Evolutionary conservation across 129 eudicot species (phyloP).

Genomic region (Tanacetum coccineum): DNA sequence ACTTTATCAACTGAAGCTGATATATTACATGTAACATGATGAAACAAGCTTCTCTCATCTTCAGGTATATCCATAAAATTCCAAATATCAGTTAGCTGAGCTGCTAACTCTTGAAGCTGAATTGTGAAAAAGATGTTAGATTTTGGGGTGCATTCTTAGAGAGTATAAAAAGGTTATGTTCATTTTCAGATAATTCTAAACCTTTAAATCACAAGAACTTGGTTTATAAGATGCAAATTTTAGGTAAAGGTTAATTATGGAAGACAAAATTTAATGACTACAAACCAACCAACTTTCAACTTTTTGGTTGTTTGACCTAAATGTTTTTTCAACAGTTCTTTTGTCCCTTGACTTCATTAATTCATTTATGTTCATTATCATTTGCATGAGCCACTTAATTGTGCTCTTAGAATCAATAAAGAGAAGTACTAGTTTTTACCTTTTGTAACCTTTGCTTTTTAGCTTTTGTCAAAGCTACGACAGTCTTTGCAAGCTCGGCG

Average conservation of each 20-base stretch:
- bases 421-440: slow-evolving; percentile 36
- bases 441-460: slow-evolving; percentile 82
- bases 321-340: no score
- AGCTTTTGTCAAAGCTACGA: slow-evolving; percentile 63
- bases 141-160: no score
- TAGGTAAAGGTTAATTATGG: background rate
- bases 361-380: no score
- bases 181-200: slow-evolving; percentile 7
- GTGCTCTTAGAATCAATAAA: background rate
- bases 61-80: slow-evolving; percentile 87
- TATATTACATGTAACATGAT: slow-evolving; percentile 80
- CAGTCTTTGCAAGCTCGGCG: slow-evolving; percentile 82
- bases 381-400: no score
- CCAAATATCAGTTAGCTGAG: slow-evolving; percentile 85
- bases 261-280: slow-evolving; percentile 1
- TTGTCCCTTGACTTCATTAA: no score
- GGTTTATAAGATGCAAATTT: slow-evolving; percentile 10
- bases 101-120: slow-evolving; percentile 93
- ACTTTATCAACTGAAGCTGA: slow-evolving; percentile 90
- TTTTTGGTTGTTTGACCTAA: no score
- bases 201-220: slow-evolving; percentile 1
- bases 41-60: slow-evolving; percentile 78
- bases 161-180: background rate
- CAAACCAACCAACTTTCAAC: no score
- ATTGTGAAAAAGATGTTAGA: slow-evolving; percentile 10